Base-by-base conservation (phyloP, 2,329 filamentous ascomycete genomes). In the Lasiodiplodia hormozganensis region DNA sequence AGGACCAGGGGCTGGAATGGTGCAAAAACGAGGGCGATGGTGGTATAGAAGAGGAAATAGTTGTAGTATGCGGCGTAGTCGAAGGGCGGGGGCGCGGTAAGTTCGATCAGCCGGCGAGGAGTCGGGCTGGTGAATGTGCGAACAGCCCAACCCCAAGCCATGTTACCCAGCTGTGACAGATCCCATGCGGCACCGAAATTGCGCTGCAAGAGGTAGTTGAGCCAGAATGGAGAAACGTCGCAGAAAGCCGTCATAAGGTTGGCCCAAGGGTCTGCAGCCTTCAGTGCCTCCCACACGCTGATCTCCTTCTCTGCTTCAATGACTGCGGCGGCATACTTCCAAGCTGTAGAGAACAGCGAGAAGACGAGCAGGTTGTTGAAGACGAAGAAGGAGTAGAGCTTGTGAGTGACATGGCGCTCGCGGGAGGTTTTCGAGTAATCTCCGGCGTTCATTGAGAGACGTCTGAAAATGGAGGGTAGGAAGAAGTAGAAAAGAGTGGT, bases 61-160 rank as follows among this genome's bases (percentile, higher is more conserved):
- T 97, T 98, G 86, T 97, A 99, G 82, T 98, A 98, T 73, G 89
- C 93, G 69, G 96, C 93, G 76, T 97, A 98, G 73, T 98, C 94
- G 78, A 99, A 97, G 0, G 92, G 85, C 2, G 93, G 94, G 1
- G 96, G 96, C 3, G 96, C 96, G 0, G 94, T 97, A 76, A 96
- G 88, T 78, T 97, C 93, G 73, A 98, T 98, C 73, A 96, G 84
- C 78, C 97, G 91, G 73, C 96, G 87, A 5, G 96, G 96, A 2
- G 96, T 98, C 3, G 95, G 95, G 70, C 89, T 91, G 31, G 92
- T 87, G 74, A 97, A 96, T 67, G 90, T 95, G 76, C 93, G 90
- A 70, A 90, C 88, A 78, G 96, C 92, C 76, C 93, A 97, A 70
- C 92, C 91, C 85, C 90, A 92, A n/a, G 91, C 84, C 65, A 99